phyloP scores from a whole-genome alignment of 78 protist genomes.

The Mastigamoeba balamuthi region DNA sequence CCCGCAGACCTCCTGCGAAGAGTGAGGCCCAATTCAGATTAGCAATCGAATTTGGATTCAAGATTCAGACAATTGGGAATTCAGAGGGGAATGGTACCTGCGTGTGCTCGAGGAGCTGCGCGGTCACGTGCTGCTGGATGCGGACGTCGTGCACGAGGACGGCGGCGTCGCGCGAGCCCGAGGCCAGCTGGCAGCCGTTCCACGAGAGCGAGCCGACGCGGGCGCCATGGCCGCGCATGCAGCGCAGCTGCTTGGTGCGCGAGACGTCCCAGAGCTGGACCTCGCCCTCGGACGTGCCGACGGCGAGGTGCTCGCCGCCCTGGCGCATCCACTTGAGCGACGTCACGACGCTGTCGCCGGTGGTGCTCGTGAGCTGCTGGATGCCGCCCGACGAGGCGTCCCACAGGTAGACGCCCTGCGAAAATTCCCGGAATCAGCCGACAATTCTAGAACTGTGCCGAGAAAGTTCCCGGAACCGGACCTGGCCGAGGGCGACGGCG shows the following conservation, averaged over 20 bases:
- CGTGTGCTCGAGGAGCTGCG: conserved; percentile 27
- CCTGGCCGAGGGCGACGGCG: conserved; percentile 90
- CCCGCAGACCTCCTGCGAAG: conserved; percentile 85
- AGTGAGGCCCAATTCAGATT: not conserved
- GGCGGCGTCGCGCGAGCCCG: conserved; percentile 81
- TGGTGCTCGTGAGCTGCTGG: conserved; percentile 50
- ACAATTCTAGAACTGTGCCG: too few relatives aligned
- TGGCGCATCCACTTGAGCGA: conserved; percentile 62
- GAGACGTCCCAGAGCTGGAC: conserved; percentile 89
- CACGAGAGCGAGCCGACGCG: conserved; percentile 96
- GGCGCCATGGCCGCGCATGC: conserved; percentile 84
- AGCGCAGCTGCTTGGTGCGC: conserved; percentile 47
- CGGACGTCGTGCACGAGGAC: conserved; percentile 92
- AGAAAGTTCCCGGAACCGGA: too few relatives aligned
- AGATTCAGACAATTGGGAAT: too few relatives aligned
- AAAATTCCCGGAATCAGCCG: too few relatives aligned
- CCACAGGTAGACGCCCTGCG: conserved; percentile 91
- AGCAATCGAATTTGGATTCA: not conserved
- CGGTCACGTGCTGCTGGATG: conserved; percentile 2
- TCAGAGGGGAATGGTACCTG: too few relatives aligned
- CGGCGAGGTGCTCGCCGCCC: conserved; percentile 82
- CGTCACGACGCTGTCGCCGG: conserved; percentile 65
- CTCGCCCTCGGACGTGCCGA: conserved; percentile 76
- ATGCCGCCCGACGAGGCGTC: conserved; percentile 82
- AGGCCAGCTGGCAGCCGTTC: conserved; percentile 82